Evolutionary conservation across 2,329 filamentous ascomycete genomes (phyloP), one percentile per base, ranked within the genome.

Genomic region (Fusarium hostae): DNA sequence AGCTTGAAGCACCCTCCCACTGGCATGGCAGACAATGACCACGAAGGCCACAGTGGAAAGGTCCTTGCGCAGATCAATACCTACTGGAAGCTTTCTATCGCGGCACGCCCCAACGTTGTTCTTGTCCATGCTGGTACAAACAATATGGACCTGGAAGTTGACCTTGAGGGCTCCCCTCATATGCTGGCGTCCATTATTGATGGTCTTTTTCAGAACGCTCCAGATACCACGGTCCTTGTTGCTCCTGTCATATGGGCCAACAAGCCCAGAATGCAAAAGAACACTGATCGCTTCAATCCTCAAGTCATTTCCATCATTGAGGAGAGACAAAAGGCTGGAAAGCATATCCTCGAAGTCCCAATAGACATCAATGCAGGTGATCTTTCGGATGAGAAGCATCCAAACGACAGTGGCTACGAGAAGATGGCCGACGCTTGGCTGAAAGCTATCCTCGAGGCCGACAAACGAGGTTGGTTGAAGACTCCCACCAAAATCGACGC

Each of bases 351-450:
- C 18, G 4, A 39, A 13, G 66, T 71, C 5, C 57, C 41, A 2
- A 68, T 71, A 20, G 50, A 66, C 11, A 71, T 71, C 35, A 55
- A n/a, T 5, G 12, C 16, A 5, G 18, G 12, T 18, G 62, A 71
- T 35, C 66, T 71, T 10, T 70, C 18, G 13, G 68, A 71, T 3
- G 2, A 26, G 20, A 71, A 71, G 22, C 68, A 71, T 18, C 68
- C 68, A 2, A 71, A 71, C 12, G 48, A 71, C 11, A 48, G 18
- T 11, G 68, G 68, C 9, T 71, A 70, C 7, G n/a, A 66, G 26
- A 71, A 71, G 40, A 71, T 71, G 66, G 66, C 68, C n/a, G 10
- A 61, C 26, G 66, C 61, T 9, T 71, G 66, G 68, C 22, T 66
- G 6, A 24, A 71, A 2, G 68, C 57, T 15, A 69, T 71, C 32